These are phyloP conservation scores for Fusarium solani-melongenae DNA, from an alignment of 2,329 filamentous ascomycete genomes.

Conservation along the genomic window DNA sequence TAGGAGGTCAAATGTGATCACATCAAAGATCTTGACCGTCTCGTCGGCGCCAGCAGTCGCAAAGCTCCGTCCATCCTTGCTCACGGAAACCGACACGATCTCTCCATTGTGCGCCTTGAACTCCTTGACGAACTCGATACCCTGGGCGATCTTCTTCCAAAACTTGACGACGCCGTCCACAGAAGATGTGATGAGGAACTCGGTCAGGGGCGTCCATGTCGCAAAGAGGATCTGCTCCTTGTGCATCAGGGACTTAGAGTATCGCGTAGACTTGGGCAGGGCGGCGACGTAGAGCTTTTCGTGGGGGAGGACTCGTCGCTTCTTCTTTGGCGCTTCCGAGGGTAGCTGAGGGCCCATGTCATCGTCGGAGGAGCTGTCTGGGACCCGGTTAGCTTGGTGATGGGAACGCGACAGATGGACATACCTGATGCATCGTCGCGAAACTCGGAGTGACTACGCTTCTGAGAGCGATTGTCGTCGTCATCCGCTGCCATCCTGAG, in stretches of 20 bases:
- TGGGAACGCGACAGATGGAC: slow-evolving; percentile 16
- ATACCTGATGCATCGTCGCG: slow-evolving; percentile 58
- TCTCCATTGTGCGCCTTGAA: slow-evolving; percentile 91
- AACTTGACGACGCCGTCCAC: slow-evolving; percentile 98
- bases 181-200: slow-evolving; percentile 95
- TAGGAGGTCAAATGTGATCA: slow-evolving; percentile 88
- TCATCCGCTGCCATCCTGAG: slow-evolving; percentile 46
- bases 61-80: slow-evolving; percentile 91
- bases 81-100: slow-evolving; percentile 85
- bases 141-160: slow-evolving; percentile 94
- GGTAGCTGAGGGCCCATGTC: slow-evolving; percentile 95
- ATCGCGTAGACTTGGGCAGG: slow-evolving; percentile 81
- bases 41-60: slow-evolving; percentile 86
- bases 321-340: slow-evolving; percentile 86
- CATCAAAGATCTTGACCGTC: slow-evolving; percentile 83
- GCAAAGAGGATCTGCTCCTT: slow-evolving; percentile 92
- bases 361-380: slow-evolving; percentile 82
- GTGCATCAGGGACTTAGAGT: slow-evolving; percentile 98
- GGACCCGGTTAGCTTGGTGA: slow-evolving; percentile 18
- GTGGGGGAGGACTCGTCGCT: slow-evolving; percentile 88
- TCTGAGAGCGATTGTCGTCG: slow-evolving; percentile 51
- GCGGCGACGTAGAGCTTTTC: slow-evolving; percentile 96
- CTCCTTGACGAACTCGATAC: slow-evolving; percentile 98
- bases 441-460: slow-evolving; percentile 67
- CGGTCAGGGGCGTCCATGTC: slow-evolving; percentile 88